These are phyloP conservation scores for Colletotrichum endophyticum DNA, from an alignment of 2,329 filamentous ascomycete species.

Conservation along the genomic window DNA sequence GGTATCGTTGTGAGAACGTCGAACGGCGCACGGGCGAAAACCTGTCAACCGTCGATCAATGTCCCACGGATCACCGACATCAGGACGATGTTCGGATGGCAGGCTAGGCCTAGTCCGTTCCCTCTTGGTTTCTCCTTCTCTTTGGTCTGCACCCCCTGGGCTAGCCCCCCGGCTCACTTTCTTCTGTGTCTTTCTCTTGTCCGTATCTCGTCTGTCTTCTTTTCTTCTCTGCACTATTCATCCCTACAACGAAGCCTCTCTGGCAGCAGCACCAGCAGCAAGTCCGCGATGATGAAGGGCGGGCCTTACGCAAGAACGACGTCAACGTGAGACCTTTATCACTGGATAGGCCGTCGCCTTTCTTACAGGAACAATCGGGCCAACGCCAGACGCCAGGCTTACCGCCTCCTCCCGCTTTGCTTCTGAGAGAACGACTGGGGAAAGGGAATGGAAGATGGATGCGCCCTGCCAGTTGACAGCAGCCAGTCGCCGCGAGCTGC, in stretches of 20 bases:
- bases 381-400: background rate
- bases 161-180: background rate
- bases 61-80: conserved; percentile 14
- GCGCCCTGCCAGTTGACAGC: background rate
- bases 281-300: background rate
- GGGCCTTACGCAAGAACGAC: background rate
- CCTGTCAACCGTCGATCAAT: conserved; percentile 13
- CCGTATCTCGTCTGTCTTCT: background rate
- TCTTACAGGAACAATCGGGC: background rate
- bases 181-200: background rate
- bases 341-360: background rate
- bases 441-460: background rate
- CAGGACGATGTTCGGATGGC: conserved; percentile 11
- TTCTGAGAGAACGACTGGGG: background rate
- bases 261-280: background rate
- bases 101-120: background rate
- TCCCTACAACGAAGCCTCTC: background rate
- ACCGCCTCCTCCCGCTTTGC: background rate
- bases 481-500: conserved; percentile 5
- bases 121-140: background rate
- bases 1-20: background rate
- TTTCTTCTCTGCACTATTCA: background rate
- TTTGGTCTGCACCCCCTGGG: background rate
- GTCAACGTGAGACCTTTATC: background rate
- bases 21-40: conserved; percentile 7